These are phyloP conservation scores for Dendrobium nobile DNA, from an alignment of 106 monocot genomes.

Conservation along the genomic window DNA sequence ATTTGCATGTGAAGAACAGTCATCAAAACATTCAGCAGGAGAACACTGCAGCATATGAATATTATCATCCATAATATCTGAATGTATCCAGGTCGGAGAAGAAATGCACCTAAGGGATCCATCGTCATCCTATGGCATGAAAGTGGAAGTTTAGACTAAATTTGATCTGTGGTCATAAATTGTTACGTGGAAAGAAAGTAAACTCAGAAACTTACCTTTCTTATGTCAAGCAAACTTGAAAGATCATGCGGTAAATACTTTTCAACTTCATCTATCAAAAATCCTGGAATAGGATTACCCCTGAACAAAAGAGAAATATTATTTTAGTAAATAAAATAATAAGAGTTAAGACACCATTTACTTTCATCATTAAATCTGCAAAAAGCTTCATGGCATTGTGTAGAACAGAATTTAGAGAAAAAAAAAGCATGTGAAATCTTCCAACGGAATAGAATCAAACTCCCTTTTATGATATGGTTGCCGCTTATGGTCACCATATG, in stretches of 20 bases:
- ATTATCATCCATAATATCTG: conserved; percentile 98
- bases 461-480: not conserved
- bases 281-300: conserved; percentile 78
- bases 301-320: conserved; percentile 24
- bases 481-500: not conserved
- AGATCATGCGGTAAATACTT: conserved; percentile 71
- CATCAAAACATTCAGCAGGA: conserved; percentile 3
- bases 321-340: not conserved
- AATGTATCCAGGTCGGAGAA: conserved; percentile 81
- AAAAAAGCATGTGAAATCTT: not conserved
- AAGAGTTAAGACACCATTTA: not conserved
- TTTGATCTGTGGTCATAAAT: not conserved
- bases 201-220: conserved; percentile 38
- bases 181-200: not conserved
- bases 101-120: conserved; percentile 12
- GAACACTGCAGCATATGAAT: conserved; percentile 51
- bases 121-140: conserved; percentile 41
- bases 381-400: not conserved
- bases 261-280: conserved; percentile 68
- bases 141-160: conserved; percentile 3
- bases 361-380: not conserved
- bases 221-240: conserved; percentile 37
- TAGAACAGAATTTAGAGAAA: too few species aligned
- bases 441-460: not conserved
- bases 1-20: conserved; percentile 15